Evolutionary conservation across 441 rosid genomes (phyloP).

Genomic region (Arabidopsis lyrata): DNA sequence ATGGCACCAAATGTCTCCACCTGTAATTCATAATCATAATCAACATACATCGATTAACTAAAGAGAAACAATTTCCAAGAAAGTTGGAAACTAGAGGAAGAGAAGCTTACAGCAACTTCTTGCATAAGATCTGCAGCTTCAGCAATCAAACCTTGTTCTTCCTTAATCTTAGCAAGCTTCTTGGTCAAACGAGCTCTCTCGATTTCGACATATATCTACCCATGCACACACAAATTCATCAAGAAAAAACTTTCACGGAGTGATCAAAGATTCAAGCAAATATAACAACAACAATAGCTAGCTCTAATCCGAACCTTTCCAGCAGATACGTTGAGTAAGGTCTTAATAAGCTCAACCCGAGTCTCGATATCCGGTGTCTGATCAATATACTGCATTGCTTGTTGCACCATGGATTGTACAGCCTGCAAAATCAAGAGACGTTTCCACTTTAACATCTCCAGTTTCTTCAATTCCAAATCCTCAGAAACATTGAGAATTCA

Average conservation of each 20-base stretch:
- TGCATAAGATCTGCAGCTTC: slow-evolving; percentile 99
- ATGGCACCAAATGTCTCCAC: slow-evolving; percentile 99
- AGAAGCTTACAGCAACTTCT: slow-evolving; percentile 84
- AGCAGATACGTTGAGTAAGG: slow-evolving; percentile 80
- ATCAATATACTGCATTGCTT: slow-evolving; percentile 93
- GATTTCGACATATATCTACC: slow-evolving; percentile 86
- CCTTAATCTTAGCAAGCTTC: slow-evolving; percentile 92
- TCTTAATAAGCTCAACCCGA: slow-evolving; percentile 85
- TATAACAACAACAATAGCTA: neutral
- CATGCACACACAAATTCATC: neutral
- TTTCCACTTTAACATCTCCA: neutral
- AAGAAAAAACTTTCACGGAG: neutral
- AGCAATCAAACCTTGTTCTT: slow-evolving; percentile 82
- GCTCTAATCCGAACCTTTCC: slow-evolving; percentile 67
- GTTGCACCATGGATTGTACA: slow-evolving; percentile 92
- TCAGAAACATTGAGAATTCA: neutral
- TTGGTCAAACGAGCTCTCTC: slow-evolving; percentile 92
- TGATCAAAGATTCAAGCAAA: neutral
- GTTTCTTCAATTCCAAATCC: neutral
- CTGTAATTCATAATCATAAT: slow-evolving; percentile 47
- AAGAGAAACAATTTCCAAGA: neutral
- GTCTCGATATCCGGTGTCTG: slow-evolving; percentile 91
- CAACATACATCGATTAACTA: slow-evolving; percentile 3
- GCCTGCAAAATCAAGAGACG: slow-evolving; percentile 53
- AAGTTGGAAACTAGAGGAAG: neutral